phyloP scores from a whole-genome alignment of 768 basidiomycete genomes.

The Rhizopogon vesiculosus region DNA sequence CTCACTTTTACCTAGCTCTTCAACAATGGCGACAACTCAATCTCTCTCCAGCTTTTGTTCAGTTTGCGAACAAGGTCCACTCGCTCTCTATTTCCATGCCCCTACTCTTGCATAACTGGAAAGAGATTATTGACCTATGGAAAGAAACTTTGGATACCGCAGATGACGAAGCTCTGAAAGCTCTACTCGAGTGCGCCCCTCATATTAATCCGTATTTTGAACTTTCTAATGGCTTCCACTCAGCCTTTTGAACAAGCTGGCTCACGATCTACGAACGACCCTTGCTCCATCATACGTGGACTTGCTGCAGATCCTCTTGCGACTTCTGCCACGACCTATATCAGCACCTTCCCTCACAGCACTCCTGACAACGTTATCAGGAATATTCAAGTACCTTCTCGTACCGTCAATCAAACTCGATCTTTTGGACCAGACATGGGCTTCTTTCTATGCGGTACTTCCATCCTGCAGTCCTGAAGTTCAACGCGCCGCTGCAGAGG shows the following conservation, averaged over 20 bases:
- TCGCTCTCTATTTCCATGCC: constrained; percentile 71
- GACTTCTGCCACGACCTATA: constrained; percentile 53
- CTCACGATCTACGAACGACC: constrained; percentile 78
- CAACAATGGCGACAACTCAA: constrained; percentile 78
- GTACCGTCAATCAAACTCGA: constrained; percentile 54
- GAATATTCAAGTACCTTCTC: constrained; percentile 69
- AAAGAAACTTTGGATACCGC: constrained; percentile 46
- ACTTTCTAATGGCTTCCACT: constrained; percentile 8
- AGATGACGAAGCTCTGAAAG: constrained; percentile 68
- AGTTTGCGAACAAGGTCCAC: constrained; percentile 59
- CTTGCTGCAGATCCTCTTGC: constrained; percentile 51
- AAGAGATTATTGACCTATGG: constrained; percentile 65
- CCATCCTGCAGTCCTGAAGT: constrained; percentile 65
- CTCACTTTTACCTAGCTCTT: constrained; percentile 72
- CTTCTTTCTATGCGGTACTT: constrained; percentile 41
- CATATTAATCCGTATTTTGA: neutral
- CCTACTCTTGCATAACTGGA: constrained; percentile 76
- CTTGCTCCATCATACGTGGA: constrained; percentile 57
- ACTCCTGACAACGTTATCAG: constrained; percentile 64
- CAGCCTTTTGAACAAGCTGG: constrained; percentile 74
- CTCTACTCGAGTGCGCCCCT: constrained; percentile 67
- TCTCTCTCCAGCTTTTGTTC: constrained; percentile 68
- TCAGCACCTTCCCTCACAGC: constrained; percentile 55
- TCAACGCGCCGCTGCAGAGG: constrained; percentile 76
- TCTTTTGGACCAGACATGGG: constrained; percentile 60